These are phyloP conservation scores for Phytopythium mirpurense DNA, from an alignment of 352 stramenopile species.

Conservation along the genomic window DNA sequence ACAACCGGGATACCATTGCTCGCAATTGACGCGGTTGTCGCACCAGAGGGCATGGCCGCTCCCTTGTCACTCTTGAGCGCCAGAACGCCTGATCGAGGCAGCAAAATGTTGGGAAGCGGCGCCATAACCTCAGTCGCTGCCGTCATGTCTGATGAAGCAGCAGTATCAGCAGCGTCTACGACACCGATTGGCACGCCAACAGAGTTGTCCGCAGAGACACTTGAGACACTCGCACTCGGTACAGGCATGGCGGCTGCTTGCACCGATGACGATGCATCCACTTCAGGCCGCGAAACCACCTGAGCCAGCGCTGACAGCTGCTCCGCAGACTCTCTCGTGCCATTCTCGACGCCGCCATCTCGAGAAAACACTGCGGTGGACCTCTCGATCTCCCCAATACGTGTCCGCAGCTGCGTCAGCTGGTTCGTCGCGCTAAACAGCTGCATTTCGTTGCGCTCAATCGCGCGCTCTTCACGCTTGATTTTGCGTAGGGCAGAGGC, in stretches of 20 bases:
- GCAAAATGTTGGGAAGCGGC: slow-evolving; percentile 60
- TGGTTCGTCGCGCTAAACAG: slow-evolving; percentile 79
- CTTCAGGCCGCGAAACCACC: background rate
- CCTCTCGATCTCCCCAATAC: slow-evolving; percentile 73
- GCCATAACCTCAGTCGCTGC: slow-evolving; percentile 16
- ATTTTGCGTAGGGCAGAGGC: slow-evolving; percentile 65
- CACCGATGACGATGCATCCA: background rate
- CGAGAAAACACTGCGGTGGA: slow-evolving; percentile 47
- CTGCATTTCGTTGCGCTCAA: slow-evolving; percentile 74
- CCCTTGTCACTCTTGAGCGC: slow-evolving; percentile 1
- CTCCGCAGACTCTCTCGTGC: background rate
- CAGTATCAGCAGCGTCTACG: background rate
- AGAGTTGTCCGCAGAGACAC: background rate
- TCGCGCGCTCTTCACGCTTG: slow-evolving; percentile 81
- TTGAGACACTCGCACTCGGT: background rate
- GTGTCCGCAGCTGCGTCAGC: slow-evolving; percentile 61
- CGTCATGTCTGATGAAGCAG: slow-evolving; percentile 15
- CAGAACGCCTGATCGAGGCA: slow-evolving; percentile 17
- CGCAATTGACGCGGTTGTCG: background rate
- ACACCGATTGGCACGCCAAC: background rate
- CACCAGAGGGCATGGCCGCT: background rate
- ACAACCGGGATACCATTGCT: background rate
- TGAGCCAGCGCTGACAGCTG: slow-evolving; percentile 1
- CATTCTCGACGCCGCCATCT: background rate
- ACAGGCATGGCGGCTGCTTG: background rate